Evolutionary conservation across 345 rosid species (phyloP).

Genomic region (Excoecaria cochinchinensis): DNA sequence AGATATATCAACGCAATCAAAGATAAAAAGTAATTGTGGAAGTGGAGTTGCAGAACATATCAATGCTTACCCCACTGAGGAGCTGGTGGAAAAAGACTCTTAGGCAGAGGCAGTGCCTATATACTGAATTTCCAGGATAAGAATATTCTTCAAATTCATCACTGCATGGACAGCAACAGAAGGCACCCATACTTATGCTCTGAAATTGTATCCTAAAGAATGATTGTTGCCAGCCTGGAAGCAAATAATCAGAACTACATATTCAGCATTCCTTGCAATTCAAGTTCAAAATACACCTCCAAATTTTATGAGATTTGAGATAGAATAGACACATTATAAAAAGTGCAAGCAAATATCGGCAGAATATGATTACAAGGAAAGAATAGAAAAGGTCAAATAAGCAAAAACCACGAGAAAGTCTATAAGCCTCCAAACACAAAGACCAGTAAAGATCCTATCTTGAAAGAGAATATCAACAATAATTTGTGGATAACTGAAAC

Average conservation of each 20-base stretch:
- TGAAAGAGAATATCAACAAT: background rate
- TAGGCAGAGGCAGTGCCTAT: constrained; percentile 50
- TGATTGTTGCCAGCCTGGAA: background rate
- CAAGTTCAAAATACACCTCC: too few species aligned
- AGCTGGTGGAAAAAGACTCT: constrained; percentile 53
- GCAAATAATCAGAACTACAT: background rate
- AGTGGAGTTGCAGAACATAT: constrained; percentile 1
- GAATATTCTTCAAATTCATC: constrained; percentile 56
- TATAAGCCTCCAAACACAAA: background rate
- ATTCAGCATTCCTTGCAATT: background rate
- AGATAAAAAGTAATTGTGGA: background rate
- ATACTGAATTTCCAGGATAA: constrained; percentile 44
- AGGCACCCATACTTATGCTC: constrained; percentile 41
- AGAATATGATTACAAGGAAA: background rate
- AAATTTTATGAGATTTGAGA: background rate
- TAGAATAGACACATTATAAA: background rate
- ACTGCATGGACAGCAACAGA: constrained; percentile 57
- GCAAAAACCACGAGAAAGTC: background rate
- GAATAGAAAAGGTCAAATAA: background rate
- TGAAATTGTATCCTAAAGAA: background rate
- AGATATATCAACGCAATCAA: background rate
- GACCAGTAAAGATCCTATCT: background rate
- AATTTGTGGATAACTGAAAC: background rate
- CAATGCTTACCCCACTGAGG: constrained; percentile 48
- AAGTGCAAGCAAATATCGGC: background rate